A percentile compares a stretch with the other conserved stretches of the same genome.
Evolutionary conservation across 73 alveolate species (phyloP).

Genomic region (Effrenium voratum): DNA sequence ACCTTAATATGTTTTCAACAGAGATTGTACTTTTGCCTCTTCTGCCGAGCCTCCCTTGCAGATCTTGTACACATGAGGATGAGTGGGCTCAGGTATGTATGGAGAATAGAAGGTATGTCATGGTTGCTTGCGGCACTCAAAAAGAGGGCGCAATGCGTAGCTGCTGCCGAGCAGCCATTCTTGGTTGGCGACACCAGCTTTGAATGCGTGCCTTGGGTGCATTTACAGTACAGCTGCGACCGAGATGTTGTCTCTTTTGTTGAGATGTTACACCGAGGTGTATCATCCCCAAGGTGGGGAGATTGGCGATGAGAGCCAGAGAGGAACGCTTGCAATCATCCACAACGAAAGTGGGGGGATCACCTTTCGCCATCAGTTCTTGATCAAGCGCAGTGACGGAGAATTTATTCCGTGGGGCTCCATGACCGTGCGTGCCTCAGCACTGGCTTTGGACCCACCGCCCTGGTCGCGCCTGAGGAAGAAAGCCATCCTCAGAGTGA

Average conservation of each 20-base stretch:
- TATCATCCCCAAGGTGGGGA: slow-evolving; percentile 45
- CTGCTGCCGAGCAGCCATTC: slow-evolving; percentile 66
- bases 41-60: no score
- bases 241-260: neutral
- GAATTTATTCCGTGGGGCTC: slow-evolving; percentile 47
- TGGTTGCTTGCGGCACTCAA: slow-evolving; percentile 72
- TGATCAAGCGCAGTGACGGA: slow-evolving; percentile 64
- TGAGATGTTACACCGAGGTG: neutral
- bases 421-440: slow-evolving; percentile 28
- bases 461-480: neutral
- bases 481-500: slow-evolving; percentile 58
- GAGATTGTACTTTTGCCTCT: no score
- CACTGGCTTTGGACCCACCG: neutral
- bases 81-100: slow-evolving; percentile 44
- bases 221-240: neutral
- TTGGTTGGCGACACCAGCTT: slow-evolving; percentile 60
- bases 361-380: slow-evolving; percentile 69
- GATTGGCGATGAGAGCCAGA: slow-evolving; percentile 52
- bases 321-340: slow-evolving; percentile 66
- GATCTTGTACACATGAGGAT: no score
- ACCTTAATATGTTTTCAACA: no score
- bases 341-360: slow-evolving; percentile 68
- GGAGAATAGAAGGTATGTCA: slow-evolving; percentile 61
- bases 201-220: slow-evolving; percentile 33
- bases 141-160: slow-evolving; percentile 60